These are phyloP conservation scores for Trifolium dubium DNA, from an alignment of 306 rosid species.

Conservation along the genomic window DNA sequence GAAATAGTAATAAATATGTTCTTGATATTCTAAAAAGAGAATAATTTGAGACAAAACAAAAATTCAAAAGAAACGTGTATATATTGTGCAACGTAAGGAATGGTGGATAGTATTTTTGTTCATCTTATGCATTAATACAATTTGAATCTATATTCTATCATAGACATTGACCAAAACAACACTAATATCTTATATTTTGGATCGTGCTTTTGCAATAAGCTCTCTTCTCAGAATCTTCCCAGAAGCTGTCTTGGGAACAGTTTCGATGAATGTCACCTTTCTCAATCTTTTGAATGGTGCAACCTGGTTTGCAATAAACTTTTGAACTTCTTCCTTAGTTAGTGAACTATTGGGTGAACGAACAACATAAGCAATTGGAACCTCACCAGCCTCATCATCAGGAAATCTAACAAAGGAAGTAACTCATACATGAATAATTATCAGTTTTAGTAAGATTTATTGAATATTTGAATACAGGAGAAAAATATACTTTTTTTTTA, in stretches of 20 bases:
- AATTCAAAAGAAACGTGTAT: too few relatives aligned
- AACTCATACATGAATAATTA: neutral
- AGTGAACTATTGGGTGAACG: slow-evolving; percentile 65
- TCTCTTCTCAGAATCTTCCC: slow-evolving; percentile 84
- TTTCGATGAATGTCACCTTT: slow-evolving; percentile 66
- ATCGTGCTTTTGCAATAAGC: slow-evolving; percentile 68
- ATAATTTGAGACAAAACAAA: too few relatives aligned
- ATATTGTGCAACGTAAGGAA: too few relatives aligned
- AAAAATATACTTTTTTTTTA: neutral
- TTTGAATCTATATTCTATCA: too few relatives aligned
- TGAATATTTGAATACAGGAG: too few relatives aligned
- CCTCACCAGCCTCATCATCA: slow-evolving; percentile 88
- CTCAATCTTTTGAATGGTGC: slow-evolving; percentile 79
- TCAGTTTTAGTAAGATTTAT: too few relatives aligned
- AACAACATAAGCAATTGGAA: slow-evolving; percentile 77
- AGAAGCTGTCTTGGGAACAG: slow-evolving; percentile 70
- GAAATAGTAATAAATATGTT: too few relatives aligned
- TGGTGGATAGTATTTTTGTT: too few relatives aligned
- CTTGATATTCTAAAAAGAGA: too few relatives aligned
- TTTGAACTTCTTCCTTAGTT: slow-evolving; percentile 60
- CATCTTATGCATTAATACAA: too few relatives aligned
- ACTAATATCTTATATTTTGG: slow-evolving; percentile 53
- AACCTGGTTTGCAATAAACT: slow-evolving; percentile 72
- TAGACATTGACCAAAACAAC: neutral
- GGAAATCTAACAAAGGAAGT: slow-evolving; percentile 58